Percentiles rank a stretch among this genome's conserved stretches.
phyloP scores from a whole-genome alignment of 495 filamentous ascomycete species.

The Xylona heveae region DNA sequence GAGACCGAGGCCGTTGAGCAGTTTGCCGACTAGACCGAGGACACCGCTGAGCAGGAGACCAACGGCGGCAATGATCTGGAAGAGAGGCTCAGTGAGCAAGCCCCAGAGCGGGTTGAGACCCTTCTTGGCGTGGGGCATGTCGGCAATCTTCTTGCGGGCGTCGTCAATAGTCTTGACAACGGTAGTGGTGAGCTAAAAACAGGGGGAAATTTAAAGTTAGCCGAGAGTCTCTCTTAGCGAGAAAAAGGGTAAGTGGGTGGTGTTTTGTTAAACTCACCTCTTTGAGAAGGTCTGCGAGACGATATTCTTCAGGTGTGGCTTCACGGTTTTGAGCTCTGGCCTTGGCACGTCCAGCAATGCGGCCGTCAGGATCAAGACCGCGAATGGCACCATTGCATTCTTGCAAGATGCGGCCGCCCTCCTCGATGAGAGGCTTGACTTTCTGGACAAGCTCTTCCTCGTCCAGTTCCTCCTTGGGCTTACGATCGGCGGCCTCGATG shows the following conservation, averaged over 20 bases:
- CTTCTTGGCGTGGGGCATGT: conserved; percentile 90
- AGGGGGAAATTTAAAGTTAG: not conserved
- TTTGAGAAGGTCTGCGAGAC: conserved; percentile 65
- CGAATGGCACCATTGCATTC: conserved; percentile 84
- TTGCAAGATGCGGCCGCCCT: conserved; percentile 57
- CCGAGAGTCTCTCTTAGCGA: not conserved
- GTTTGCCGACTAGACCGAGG: conserved; percentile 54
- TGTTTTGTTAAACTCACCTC: conserved; percentile 27
- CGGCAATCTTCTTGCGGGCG: conserved; percentile 64
- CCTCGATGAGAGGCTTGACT: conserved; percentile 72
- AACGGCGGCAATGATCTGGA: conserved; percentile 85
- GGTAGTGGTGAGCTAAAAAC: conserved; percentile 23
- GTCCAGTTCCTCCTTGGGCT: conserved; percentile 76
- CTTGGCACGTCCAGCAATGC: conserved; percentile 70
- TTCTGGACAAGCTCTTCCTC: conserved; percentile 73
- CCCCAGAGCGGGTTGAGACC: conserved; percentile 76
- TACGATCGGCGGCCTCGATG: conserved; percentile 62
- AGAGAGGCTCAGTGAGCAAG: conserved; percentile 53
- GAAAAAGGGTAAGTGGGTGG: not conserved
- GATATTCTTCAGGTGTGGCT: conserved; percentile 70
- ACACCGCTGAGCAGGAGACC: conserved; percentile 70
- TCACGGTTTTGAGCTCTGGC: conserved; percentile 60
- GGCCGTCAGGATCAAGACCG: conserved; percentile 74
- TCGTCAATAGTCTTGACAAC: conserved; percentile 63
- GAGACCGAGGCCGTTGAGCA: conserved; percentile 70